Evolutionary conservation across 2,329 filamentous ascomycete species (phyloP), one percentile per base, ranked within the genome.

Genomic region (Hypoxylon sp.): DNA sequence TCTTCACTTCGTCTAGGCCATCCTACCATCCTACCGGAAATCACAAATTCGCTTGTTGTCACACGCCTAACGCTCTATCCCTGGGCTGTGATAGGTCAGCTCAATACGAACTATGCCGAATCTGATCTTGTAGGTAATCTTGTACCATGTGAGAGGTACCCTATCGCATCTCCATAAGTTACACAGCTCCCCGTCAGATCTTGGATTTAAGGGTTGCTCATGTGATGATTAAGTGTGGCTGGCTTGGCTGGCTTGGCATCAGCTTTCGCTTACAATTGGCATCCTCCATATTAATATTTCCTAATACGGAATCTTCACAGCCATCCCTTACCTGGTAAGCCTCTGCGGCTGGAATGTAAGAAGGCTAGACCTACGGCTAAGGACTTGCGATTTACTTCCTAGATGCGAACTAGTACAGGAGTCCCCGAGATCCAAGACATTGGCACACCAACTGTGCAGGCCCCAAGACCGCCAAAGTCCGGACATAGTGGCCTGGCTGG

Each of bases 271-370:
- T 59, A 30, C 14, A 43, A 48, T 48, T 38, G 19, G 23, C 38
- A 59, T 50, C 30, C 34, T 32, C 25, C 43, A n/a, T 49, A 23
- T 14, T 45, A 32, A 23, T 46, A 19, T 14, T 50, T 56, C 38
- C 32, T n/a, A 36, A 34, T 53, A 4, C 21, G 19, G 28, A 46
- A 34, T 48, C 10, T 48, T 28, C 25, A 11, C 19, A 45, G 36
- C 30, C 23, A 55, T 43, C 36, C 52, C 17, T 36, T 36, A 36
- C n/a, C 17, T 46, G 38, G 38, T 52, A 25, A 57, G 53, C 21
- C 60, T 25, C 25, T 43, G 36, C 34, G 49, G 32, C 48, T 64
- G 41, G 48, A 64, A 57, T 57, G 46, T n/a, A 41, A 36, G 21
- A 46, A 14, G 36, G n/a, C 45, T 32, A 14, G 45, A 59, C 14